phyloP scores from a whole-genome alignment of 371 early-diverging fungal species.

The Pancytospora philotis region DNA sequence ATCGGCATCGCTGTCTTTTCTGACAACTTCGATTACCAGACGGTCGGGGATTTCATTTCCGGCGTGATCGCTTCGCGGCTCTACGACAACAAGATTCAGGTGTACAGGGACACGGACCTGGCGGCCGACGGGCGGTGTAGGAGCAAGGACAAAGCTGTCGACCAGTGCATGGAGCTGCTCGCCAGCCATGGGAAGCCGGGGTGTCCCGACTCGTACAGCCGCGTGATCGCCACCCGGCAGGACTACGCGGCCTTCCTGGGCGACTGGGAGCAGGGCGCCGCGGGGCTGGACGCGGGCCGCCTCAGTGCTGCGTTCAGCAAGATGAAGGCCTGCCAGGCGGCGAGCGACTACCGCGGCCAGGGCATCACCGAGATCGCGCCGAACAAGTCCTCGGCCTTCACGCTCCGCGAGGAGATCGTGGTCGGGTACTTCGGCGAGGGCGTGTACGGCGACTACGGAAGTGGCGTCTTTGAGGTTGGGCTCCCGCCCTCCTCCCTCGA shows the following conservation, averaged over 20 bases:
- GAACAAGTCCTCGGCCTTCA: background rate
- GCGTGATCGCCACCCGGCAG: conserved; percentile 40
- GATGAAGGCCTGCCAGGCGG: background rate
- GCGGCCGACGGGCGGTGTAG: background rate
- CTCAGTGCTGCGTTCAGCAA: background rate
- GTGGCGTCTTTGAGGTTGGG: too few species aligned
- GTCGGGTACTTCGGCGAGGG: too few species aligned
- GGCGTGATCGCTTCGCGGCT: conserved; percentile 34
- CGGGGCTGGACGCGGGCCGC: background rate
- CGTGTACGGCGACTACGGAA: too few species aligned
- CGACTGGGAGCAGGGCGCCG: conserved; percentile 18
- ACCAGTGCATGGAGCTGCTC: background rate
- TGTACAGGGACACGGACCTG: background rate
- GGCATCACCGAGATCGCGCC: background rate
- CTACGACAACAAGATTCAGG: conserved; percentile 28
- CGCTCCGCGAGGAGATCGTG: background rate
- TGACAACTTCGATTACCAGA: conserved; percentile 48
- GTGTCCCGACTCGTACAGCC: conserved; percentile 18
- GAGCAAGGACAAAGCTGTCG: too few species aligned
- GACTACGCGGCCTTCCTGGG: conserved; percentile 45
- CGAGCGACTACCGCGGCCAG: background rate
- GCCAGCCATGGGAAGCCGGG: background rate
- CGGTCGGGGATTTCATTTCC: conserved; percentile 34
- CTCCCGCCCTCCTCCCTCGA: background rate
- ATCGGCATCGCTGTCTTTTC: conserved; percentile 38